Base-by-base conservation (phyloP, 2,329 filamentous ascomycete genomes). In the Chaetomiaceae sp. region DNA sequence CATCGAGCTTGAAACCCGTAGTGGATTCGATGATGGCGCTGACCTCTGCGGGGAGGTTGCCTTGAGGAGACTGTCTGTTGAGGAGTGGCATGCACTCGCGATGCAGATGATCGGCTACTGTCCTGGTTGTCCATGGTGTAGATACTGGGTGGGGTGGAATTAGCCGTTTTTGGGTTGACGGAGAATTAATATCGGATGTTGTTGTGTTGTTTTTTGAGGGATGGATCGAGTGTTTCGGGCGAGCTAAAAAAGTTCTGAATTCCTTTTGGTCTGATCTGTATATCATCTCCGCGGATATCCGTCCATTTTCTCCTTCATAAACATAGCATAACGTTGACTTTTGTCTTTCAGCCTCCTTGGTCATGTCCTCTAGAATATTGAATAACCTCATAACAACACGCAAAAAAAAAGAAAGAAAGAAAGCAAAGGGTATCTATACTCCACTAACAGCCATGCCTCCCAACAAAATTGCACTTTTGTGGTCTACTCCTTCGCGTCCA, bases 391-490 rank as follows among this genome's bases (percentile, higher is more conserved):
- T n/a, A 37, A 8, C 38, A 50, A 43, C 27, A 21, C 5, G 25
- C 25, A 27, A 27, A 27, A 5, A 27, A 27, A 27, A 5, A 33
- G 18, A 8, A 47, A 47, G n/a, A 25, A 23, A 45, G 43, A 37
- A 33, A 41, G 44, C 34, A 49, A 34, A 47, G 49, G 53, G 53
- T 53, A 58, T 55, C 36, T 37, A 30, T 44, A 34, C 41, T 51
- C 47, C 16, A 16, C 16, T 18, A 46, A 46, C 30, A 37, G n/a
- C 32, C 32, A 48, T 34, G 34, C 27, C 18, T 21, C 32, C 25
- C 47, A 32, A n/a, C 47, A 33, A 48, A 37, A 30, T 11, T 16
- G 2, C 27, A 18, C 16, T 44, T 23, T 43, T 33, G 5, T 4
- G 21, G 9, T 23, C 30, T 32, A 43, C 23, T 44, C 34, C 37